A percentile compares a stretch with the other conserved stretches of the same genome.
Conservation (phyloP, 495 filamentous ascomycete species). For the Neurospora discreta region DNA sequence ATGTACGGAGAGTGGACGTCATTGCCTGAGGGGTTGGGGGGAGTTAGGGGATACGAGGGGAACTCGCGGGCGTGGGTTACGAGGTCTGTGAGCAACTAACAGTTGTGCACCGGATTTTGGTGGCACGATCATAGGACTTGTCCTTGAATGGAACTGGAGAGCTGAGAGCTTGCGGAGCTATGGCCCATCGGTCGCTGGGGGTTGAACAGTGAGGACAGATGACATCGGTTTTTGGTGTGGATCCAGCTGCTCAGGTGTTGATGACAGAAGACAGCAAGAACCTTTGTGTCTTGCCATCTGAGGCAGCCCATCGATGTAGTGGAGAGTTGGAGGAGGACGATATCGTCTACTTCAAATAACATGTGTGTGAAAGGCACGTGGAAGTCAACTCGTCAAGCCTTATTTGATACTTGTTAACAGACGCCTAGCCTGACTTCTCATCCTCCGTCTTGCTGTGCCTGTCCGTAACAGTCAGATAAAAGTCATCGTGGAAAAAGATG, state of each 20-base stretch:
- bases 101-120: neutral
- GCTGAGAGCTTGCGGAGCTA: neutral
- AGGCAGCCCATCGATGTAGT: neutral
- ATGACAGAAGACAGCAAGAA: neutral
- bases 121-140: neutral
- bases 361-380: neutral
- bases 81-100: neutral
- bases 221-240: neutral
- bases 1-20: neutral
- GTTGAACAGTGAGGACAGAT: neutral
- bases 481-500: conserved; percentile 19
- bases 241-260: neutral
- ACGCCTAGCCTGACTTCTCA: neutral
- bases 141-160: neutral
- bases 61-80: neutral
- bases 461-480: conserved; percentile 21
- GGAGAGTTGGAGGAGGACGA: neutral
- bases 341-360: neutral
- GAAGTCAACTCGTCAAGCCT: neutral
- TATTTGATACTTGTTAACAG: neutral
- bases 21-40: neutral
- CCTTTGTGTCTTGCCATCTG: neutral
- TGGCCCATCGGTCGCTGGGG: neutral
- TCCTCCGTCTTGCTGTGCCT: neutral
- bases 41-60: neutral